Evolutionary conservation across 2,329 filamentous ascomycete species (phyloP), one percentile per base, ranked within the genome.

Genomic region (Aspergillus fischeri): DNA sequence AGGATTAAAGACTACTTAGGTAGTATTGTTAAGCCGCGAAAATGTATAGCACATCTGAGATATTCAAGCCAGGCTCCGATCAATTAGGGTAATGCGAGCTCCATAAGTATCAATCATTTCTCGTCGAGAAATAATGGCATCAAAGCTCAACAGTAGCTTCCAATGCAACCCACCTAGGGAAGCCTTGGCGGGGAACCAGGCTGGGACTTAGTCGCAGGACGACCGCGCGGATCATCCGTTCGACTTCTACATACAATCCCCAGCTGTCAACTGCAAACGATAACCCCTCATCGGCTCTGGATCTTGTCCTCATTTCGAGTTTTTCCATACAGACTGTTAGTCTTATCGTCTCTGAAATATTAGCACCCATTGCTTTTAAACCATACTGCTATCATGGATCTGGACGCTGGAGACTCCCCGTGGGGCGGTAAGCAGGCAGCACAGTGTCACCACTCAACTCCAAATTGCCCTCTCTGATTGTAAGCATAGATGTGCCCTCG

Each of bases 381-480:
- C 42, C 49, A 44, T 28, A 49, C 49, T 11, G 49, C 41, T 51
- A 44, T 53, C 60, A 77, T 77, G 75, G 75, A 77, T 67, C 60
- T 77, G 57, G 75, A 76, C 55, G 63, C 69, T 59, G 74, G 74
- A 53, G 78, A 80, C 67, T 80, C 78, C 59, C 78, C 78, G 53
- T 80, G 78, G 78, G 77, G 75, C 66, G 78, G 78, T 80, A 73
- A 62, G 74, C 63, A 64, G 65, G 63, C 67, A 67, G 55, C 60
- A 64, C 56, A 17, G 32, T 56, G 63, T 60, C 60, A 61, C 60
- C 65, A 61, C 64, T 61, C 60, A 20, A 45, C 42, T 57, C 59
- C 54, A 55, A 52, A 56, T 60, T 59, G 53, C 60, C 49, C 58
- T 60, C 58, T 64, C 67, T 70, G 62, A 70, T 58, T 38, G 51